phyloP scores from a whole-genome alignment of 441 rosid species.

The Dalechampia spathulata region DNA sequence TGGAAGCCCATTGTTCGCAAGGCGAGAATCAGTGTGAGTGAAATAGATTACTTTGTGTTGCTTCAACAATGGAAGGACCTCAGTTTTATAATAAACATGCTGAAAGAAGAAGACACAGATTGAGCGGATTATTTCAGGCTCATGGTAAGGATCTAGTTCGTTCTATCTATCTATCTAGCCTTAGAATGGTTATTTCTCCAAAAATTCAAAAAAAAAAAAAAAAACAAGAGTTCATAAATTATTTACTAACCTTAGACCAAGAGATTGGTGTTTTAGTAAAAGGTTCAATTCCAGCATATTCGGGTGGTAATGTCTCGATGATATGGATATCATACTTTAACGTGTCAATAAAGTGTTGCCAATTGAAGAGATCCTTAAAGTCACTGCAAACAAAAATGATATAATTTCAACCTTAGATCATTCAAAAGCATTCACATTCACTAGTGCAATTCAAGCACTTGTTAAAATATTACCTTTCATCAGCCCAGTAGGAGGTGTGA shows the following conservation, averaged over 20 bases:
- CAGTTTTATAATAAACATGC: conserved; percentile 69
- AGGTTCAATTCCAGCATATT: conserved; percentile 47
- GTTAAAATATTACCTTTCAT: conserved; percentile 50
- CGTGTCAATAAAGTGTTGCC: conserved; percentile 77
- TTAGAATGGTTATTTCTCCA: too few species aligned
- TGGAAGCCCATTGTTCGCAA: conserved; percentile 71
- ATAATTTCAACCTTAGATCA: neutral
- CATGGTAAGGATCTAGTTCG: conserved; percentile 7
- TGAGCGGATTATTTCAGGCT: neutral
- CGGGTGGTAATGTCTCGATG: conserved; percentile 63
- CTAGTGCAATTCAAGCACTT: conserved; percentile 2
- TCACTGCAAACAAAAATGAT: conserved; percentile 36
- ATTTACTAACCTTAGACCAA: conserved; percentile 74
- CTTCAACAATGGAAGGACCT: conserved; percentile 66
- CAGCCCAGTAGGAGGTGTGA: conserved; percentile 88
- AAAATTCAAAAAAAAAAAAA: neutral
- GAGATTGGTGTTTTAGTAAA: conserved; percentile 73
- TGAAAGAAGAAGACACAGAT: conserved; percentile 23
- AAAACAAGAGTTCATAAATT: neutral
- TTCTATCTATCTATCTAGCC: neutral
- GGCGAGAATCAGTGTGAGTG: conserved; percentile 83
- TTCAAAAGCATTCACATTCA: neutral
- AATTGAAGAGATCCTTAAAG: conserved; percentile 89
- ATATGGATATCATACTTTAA: conserved; percentile 70
- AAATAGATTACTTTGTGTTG: conserved; percentile 75